Evolutionary conservation across 331 rosid genomes (phyloP).

Genomic region (Quercus lobata): DNA sequence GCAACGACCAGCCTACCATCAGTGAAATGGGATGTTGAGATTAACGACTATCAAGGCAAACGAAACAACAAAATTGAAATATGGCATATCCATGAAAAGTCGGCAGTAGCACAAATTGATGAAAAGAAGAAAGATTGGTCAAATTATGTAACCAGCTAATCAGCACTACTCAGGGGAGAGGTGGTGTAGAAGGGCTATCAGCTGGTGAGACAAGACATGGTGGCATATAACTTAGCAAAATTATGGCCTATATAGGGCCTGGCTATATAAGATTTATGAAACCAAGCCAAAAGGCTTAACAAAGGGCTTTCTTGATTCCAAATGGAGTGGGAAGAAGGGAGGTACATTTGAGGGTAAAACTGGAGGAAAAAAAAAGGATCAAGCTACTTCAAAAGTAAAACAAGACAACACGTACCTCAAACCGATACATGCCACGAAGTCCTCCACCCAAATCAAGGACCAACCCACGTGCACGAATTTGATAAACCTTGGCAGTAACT

Average conservation of each 20-base stretch:
- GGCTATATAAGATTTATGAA: neutral
- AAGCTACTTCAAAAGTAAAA: neutral
- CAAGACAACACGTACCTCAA: slow-evolving; percentile 50
- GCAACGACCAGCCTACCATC: neutral
- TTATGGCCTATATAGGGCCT: neutral
- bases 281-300: neutral
- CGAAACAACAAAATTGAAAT: neutral
- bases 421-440: slow-evolving; percentile 78
- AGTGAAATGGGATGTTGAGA: neutral
- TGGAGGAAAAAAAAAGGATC: neutral
- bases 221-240: neutral
- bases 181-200: neutral
- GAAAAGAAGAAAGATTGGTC: neutral
- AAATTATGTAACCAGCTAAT: neutral
- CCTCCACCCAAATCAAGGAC: slow-evolving; percentile 92
- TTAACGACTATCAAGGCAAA: neutral
- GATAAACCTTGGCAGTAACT: slow-evolving; percentile 66
- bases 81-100: neutral
- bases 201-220: too few species aligned
- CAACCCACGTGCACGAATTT: slow-evolving; percentile 77
- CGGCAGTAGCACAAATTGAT: neutral
- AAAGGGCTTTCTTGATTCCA: too few species aligned
- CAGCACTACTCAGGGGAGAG: neutral
- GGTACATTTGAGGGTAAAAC: neutral
- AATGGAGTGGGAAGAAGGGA: neutral